These are phyloP conservation scores for Mycotypha africana DNA, from an alignment of 371 early-diverging fungal species.

Conservation along the genomic window DNA sequence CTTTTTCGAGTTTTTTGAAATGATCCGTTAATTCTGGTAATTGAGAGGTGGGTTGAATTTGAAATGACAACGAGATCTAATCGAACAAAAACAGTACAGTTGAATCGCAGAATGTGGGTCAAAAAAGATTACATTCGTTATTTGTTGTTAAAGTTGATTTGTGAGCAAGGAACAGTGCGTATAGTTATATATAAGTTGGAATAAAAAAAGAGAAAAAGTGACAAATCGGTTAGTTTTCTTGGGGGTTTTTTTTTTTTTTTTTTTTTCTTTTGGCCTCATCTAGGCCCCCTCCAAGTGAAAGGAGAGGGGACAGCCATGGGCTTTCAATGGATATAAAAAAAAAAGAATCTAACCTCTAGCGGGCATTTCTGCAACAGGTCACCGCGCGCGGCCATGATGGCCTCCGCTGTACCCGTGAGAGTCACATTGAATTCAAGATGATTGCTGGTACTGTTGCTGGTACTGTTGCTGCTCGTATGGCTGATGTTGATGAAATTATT, in stretches of 20 bases:
- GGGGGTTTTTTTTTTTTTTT: not conserved
- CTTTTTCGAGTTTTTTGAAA: slow-evolving; percentile 24
- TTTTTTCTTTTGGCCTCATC: too few species aligned
- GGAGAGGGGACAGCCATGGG: too few species aligned
- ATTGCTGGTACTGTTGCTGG: not conserved
- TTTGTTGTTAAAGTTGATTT: not conserved
- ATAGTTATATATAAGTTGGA: too few species aligned
- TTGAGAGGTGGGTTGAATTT: slow-evolving; percentile 10
- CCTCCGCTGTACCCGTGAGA: slow-evolving; percentile 14
- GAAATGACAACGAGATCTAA: slow-evolving; percentile 15
- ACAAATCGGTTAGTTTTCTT: not conserved
- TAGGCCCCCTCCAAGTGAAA: too few species aligned
- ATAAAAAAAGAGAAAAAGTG: too few species aligned
- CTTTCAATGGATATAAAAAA: too few species aligned
- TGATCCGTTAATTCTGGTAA: slow-evolving; percentile 6
- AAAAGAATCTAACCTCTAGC: slow-evolving; percentile 13
- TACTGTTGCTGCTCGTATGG: not conserved
- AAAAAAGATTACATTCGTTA: not conserved
- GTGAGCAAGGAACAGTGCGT: too few species aligned
- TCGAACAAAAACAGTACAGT: too few species aligned
- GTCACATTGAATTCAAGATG: slow-evolving; percentile 19
- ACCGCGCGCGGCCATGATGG: slow-evolving; percentile 20
- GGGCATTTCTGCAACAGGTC: slow-evolving; percentile 22
- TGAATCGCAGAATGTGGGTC: too few species aligned
- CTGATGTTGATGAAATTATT: too few species aligned